Evolutionary conservation across 345 rosid species (phyloP), one percentile per base, ranked within the genome.

Genomic region (Gossypium stocksii): DNA sequence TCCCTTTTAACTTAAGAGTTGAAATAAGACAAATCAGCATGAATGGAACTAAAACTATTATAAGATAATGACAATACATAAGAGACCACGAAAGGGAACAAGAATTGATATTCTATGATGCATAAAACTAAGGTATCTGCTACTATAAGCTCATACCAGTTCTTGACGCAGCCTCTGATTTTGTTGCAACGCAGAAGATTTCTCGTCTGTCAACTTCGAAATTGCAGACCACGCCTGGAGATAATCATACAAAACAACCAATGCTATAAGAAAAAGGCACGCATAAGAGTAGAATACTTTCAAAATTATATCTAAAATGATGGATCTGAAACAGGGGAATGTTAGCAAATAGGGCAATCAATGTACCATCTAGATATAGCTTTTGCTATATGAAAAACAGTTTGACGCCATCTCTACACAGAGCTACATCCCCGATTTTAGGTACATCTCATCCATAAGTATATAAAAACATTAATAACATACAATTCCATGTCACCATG

Each of bases 161-260:
- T 91, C 98, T 69, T 75, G 86, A 29, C 15, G 82, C 71, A 93
- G 87, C 86, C 72, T 83, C 77, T 86, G 85, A 73, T 81, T 88
- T 83, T 85, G 91, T 60, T 86, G 85, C 45, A 88, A 69, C 38
- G 94, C 96, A 74, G 73, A 59, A 65, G 86, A 54, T 84, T 90
- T 93, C 86, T 93, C 97, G 20, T 90, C 94, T 0, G 93, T 91
- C 85, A 93, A 77, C 77, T 78, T 89, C 22, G 91, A 87, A 61
- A 93, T 88, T 74, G 85, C 44, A n/a, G 96, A 85, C 95, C 91
- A 89, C 23, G 87, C 84, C 96, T 91, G 85, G 66, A 53, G 49
- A 82, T 51, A 66, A 48, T 79, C n/a, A 57, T 46, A 38, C 49
- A 64, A 49, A 52, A 67, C 68, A 72, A 46, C 27, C 56, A 45